Evolutionary conservation across 805 yeast species (phyloP), one percentile per base, ranked within the genome.

Genomic region (Isabelozyma rhagii): DNA sequence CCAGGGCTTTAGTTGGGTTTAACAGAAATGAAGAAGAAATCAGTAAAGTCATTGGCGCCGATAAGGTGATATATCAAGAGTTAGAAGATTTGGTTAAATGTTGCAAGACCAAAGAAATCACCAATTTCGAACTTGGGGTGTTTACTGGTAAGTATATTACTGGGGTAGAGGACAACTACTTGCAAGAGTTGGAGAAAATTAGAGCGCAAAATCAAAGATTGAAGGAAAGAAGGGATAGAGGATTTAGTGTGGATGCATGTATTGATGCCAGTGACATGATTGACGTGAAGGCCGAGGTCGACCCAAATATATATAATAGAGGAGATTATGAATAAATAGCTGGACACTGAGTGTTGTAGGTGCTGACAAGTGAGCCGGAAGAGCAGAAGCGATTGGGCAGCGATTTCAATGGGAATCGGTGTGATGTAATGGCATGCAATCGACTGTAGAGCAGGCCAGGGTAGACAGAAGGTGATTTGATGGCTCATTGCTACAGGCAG

Each of bases 121-220:
- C 75, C 25, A 80, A 85, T 39, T 94, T 91, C 61, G 99, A 94
- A 73, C 92, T 89, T 47, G 99, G 99, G 67, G 99, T 94, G 11
- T 94, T 94, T 69, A 94, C 96, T 9, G 99, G 99, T 45, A 71
- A 83, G 52, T 94, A 94, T 67, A 84, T 93, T 52, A 94, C 99
- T n/a, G 98, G 98, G 47, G 86, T 84, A 43, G 97, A 90, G 67
- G 86, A 87, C 61, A 81, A 81, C 44, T 92, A 93, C 67, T 69
- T 94, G 50, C 82, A 81, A 55, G 92, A 88, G 65, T 79, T 94
- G 54, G 98, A 92, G 69, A 76, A 78, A 55, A 82, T 89, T 50
- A 79, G 99, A 64, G 96, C 93, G 13, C 79, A 79, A 61, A 90
- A 90, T 67, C 87, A 84, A 62, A 67, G 82, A 57, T 58, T 79